Base-by-base conservation (phyloP, 192 early-diverging fungal species). In the Coemansia sp. region DNA sequence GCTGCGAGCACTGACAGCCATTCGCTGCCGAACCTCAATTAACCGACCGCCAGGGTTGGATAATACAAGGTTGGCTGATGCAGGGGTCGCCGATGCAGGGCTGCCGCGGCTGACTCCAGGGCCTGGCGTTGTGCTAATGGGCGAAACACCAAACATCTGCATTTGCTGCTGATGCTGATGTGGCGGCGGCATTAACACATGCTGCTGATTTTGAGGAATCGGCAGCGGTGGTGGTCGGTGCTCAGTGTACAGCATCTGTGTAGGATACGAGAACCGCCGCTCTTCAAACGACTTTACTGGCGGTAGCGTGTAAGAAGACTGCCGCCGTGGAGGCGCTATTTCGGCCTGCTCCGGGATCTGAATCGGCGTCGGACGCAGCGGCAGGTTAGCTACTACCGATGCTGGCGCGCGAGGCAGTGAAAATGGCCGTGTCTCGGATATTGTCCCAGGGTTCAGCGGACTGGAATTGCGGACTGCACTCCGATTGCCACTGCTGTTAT, bases 211-310 rank as follows among this genome's bases (percentile, higher is more conserved):
- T n/a, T 50, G 72, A 14, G 60, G 47, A 23, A 69, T 69, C n/a
- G 62, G 57, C 37, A 63, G 61, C 29, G 69, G 57, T n/a, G 69
- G 69, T 13, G 61, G 73, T 5, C 73, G 62, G 27, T 48, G 62
- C 2, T 78, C 70, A 27, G 63, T 69, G 53, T 65, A 70, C 11
- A 74, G 24, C 7, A 65, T 27, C 62, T 80, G 77, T 1, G 57
- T 80, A 2, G 77, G 77, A 53, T 80, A 70, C 19, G 77, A 80
- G 39, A 80, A 80, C 2, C 77, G 77, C 2, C 77, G 68, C 53
- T 80, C 77, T 45, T 80, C 77, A 61, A 80, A 80, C 2, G 68
- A 62, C 39, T 80, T 80, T 60, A 56, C 72, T 10, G 77, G 77
- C 7, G 77, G 77, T 8, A 80, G 68, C 18, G 77, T 80, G 54